Evolutionary conservation across 2,329 filamentous ascomycete species (phyloP), one percentile per base, ranked within the genome.

Genomic region (Hypoxylon sp.): DNA sequence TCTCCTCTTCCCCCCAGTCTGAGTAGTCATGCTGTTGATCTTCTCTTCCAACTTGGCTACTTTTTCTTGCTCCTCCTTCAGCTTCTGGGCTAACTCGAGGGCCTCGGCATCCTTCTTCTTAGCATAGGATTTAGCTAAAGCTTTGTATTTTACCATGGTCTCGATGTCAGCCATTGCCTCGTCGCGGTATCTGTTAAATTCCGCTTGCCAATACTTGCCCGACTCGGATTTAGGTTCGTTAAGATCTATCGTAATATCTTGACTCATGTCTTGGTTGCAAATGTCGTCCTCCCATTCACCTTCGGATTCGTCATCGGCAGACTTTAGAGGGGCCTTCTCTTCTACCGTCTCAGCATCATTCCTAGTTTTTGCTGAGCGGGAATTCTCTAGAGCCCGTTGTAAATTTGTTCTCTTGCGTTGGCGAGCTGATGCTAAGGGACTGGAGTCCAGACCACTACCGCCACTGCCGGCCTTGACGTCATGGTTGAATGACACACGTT

Each of bases 141-240:
- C 88, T 82, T 94, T 93, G 83, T 94, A 94, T 76, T 88, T 89
- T 76, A 94, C 86, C 75, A 95, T 84, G 81, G 91, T 93, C 81
- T 90, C 90, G 84, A 94, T 90, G 78, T 94, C 91, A 47, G 84
- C 86, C 78, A 88, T 89, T 70, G 92, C 92, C 69, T 92, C 91
- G 48, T 88, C 84, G 53, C 92, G 89, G 75, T 94, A 95, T 60
- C 85, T 87, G 72, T 93, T 87, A 74, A 92, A 94, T 75, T 94
- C 88, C 24, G 88, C 86, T 80, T 94, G 94, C 92, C 92, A 95
- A 79, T 92, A 94, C 73, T 87, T 89, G 5, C 92, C 92, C 3
- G 92, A 94, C 65, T 91, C 87, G 1, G 92, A 93, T 70, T 90
- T 87, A 5, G 92, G 92, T 74, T 93, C 90, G 69, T 91, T 91